Base-by-base conservation (phyloP, 2,329 filamentous ascomycete species). In the Xylariaceae sp. region DNA sequence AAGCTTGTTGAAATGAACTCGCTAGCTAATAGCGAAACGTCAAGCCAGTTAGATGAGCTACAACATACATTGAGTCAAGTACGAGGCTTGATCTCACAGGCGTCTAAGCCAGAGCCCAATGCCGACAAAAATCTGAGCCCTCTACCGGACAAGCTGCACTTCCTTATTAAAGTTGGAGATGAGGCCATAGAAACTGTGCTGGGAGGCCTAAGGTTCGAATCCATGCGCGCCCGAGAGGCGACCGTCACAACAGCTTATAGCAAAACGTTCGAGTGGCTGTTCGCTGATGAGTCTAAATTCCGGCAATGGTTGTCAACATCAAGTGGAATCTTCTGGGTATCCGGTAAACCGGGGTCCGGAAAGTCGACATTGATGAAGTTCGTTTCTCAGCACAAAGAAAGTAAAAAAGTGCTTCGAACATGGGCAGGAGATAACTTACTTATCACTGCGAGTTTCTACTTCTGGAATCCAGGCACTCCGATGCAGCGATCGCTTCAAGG, bases 291-390 rank as follows among this genome's bases (percentile, higher is more conserved):
- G 39, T 41, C 21, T 7, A 10, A 13, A 11, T 41, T 41, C 15
- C 26, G 26, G 20, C 15, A n/a, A 18, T 41, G 39, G 39, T 18
- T 41, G 13, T 24, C 21, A 8, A 13, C 18, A 18, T 41, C 39
- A 18, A 41, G 9, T 13, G 39, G 39, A 6, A 41, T 26, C 18
- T 41, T 41, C 21, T 41, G 39, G 39, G 39, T 41, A 4, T 41
- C 39, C 11, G 39, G 39, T 6, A 45, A 45, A 18, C 26, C 41
- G 7, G 41, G 41, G 10, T 32, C 26, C 11, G 41, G 41, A 10
- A 45, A 45, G 18, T 45, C 41, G 7, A 45, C 41, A 20, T 33
- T 45, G 41, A 45, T 45, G 41, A 45, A 33, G 41, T 45, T 32
- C 18, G 29, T 32, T 5, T 26, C 41, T 13, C n/a, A n/a, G 18